A percentile compares a stretch with the other conserved stretches of the same genome.
These are phyloP conservation scores for Takakia lepidozioides DNA, from an alignment of 225 moss, liverwort and hornwort genomes.

Conservation along the genomic window DNA sequence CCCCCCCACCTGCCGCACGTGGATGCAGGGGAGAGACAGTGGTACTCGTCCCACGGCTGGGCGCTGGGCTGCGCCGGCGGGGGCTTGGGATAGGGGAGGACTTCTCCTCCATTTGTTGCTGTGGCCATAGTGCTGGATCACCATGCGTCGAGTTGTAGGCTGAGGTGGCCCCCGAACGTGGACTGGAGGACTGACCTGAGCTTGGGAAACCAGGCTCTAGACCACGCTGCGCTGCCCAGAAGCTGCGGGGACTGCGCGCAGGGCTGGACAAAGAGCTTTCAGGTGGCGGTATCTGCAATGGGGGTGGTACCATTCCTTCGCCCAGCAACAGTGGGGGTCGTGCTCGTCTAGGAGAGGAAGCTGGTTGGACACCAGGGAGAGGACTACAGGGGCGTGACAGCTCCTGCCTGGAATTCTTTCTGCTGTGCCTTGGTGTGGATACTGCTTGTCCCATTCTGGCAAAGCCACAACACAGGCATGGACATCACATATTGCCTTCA, in stretches of 20 bases:
- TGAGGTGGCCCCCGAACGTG: conserved; percentile 79
- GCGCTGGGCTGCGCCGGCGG: conserved; percentile 74
- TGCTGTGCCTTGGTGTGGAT: conserved; percentile 43
- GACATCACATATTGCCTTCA: no score
- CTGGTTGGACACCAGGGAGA: conserved; percentile 62
- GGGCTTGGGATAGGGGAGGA: conserved; percentile 86
- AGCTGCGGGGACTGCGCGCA: conserved; percentile 67
- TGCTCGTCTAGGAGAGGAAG: conserved; percentile 43
- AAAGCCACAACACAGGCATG: conserved; percentile 3
- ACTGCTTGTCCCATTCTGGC: conserved; percentile 45
- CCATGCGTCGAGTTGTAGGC: conserved; percentile 89
- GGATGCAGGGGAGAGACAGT: conserved; percentile 88
- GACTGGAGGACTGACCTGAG: conserved; percentile 63
- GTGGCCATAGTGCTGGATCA: conserved; percentile 54
- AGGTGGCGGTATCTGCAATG: conserved; percentile 56
- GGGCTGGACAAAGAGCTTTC: conserved; percentile 96
- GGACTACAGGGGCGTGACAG: conserved; percentile 78
- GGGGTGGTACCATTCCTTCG: conserved; percentile 40
- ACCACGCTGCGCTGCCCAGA: conserved; percentile 31
- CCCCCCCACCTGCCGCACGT: conserved; percentile 28
- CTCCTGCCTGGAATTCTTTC: conserved; percentile 68
- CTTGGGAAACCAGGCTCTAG: conserved; percentile 50
- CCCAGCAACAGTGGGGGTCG: conserved; percentile 50
- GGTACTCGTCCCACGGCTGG: conserved; percentile 62
- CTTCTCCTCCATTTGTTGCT: conserved; percentile 43